Conservation (phyloP, 2,329 filamentous ascomycete genomes). For the Coniochaeta sp. region DNA sequence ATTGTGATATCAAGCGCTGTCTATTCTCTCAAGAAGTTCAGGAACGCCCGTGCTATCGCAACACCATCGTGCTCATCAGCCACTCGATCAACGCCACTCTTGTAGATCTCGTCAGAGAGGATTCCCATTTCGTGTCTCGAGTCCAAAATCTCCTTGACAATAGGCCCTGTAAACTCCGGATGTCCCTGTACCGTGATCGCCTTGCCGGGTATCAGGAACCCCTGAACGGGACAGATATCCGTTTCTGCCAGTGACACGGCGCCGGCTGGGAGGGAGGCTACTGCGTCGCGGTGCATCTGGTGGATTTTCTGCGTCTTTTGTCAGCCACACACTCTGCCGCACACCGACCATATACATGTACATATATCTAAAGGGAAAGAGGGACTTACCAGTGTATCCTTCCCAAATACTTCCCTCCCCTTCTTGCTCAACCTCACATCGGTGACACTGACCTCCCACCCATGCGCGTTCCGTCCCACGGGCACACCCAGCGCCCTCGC, state of each 20-base stretch:
- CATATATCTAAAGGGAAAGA: neutral
- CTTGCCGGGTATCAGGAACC: conserved; percentile 61
- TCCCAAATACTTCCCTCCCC: conserved; percentile 65
- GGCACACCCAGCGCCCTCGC: conserved; percentile 62
- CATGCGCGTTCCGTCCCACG: conserved; percentile 58
- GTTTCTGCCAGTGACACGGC: conserved; percentile 59
- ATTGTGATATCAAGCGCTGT: too few relatives aligned
- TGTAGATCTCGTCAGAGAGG: conserved; percentile 60
- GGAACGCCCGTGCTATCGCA: conserved; percentile 63
- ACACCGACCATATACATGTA: too few relatives aligned
- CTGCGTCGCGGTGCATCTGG: conserved; percentile 81
- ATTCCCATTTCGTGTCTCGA: conserved; percentile 58
- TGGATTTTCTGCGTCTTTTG: conserved; percentile 52
- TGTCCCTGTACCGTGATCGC: conserved; percentile 79
- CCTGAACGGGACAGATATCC: conserved; percentile 64
- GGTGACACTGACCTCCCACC: conserved; percentile 78
- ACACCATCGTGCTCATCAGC: conserved; percentile 69
- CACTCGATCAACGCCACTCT: conserved; percentile 61
- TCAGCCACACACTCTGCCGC: too few relatives aligned
- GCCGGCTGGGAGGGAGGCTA: conserved; percentile 54
- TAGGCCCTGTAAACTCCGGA: conserved; percentile 70
- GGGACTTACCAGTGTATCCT: conserved; percentile 45
- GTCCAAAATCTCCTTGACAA: conserved; percentile 61
- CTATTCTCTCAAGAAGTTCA: conserved; percentile 63
- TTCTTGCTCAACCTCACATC: conserved; percentile 58